Base-by-base conservation (phyloP, 1,284 basidiomycete species). In the Xerocomus nothofagi region DNA sequence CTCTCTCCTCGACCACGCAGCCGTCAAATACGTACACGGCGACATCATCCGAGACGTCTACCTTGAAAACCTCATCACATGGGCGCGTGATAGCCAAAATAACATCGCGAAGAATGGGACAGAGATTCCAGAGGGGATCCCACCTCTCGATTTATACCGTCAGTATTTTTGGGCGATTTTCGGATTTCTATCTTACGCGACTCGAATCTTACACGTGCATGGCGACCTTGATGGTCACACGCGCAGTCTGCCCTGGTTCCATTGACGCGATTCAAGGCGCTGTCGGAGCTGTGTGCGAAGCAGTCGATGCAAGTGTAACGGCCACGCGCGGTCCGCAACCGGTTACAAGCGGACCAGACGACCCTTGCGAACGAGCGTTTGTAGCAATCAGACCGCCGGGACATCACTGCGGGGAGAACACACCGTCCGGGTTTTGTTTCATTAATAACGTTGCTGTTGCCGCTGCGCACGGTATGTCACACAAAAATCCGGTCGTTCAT, bases 361-460 rank as follows among this genome's bases (percentile, higher is more conserved):
- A 46, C 27, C 34, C 46, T 21, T 62, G 63, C 23, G 63, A 65
- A 40, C 79, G 82, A 30, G 89, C 88, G 0, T 96, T 96, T 66
- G 91, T 91, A 11, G 86, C 84, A 0, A 79, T 96, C 26, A 73
- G 93, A 37, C 93, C 93, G 0, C 93, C 93, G 0, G 93, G 93
- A 0, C 93, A 38, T 38, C 93, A 95, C 61, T 96, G 93, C 59
- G 89, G 90, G 2, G 91, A 93, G 68, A 82, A 92, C 55, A 81
- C 80, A 0, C 95, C 95, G 0, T 88, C 85, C 8, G 96, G 95
- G 0, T 95, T 94, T 68, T 98, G 59, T 17, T 56, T 96, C 63
- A 81, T 97, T 33, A 98, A 98, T 65, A 98, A 98, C 62, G 91
- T 95, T 0, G 84, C 88, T 1, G 82, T 98, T 3, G 94, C 81